A percentile compares a stretch with the other conserved stretches of the same genome.
These are phyloP conservation scores for Trametes punicea DNA, from an alignment of 768 basidiomycete species.

Conservation along the genomic window DNA sequence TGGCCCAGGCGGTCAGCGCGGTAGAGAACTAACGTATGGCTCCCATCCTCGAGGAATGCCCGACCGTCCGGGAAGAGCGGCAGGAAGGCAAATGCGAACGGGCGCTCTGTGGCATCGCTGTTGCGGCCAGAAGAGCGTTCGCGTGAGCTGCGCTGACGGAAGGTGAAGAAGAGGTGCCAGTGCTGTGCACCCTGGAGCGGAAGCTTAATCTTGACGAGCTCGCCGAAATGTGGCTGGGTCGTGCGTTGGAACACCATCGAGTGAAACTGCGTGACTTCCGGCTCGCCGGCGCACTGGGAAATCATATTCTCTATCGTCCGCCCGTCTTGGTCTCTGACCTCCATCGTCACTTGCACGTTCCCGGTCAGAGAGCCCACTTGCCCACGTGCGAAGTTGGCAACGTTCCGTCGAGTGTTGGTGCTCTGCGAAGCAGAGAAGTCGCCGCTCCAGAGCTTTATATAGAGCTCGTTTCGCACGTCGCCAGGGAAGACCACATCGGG, in stretches of 20 bases:
- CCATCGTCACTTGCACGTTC: constrained; percentile 88
- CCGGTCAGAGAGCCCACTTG: constrained; percentile 51
- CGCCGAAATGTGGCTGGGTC: constrained; percentile 87
- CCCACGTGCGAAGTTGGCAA: constrained; percentile 57
- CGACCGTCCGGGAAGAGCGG: constrained; percentile 76
- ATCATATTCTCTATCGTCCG: constrained; percentile 65
- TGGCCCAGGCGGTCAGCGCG: constrained; percentile 68
- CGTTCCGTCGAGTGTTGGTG: constrained; percentile 50
- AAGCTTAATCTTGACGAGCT: constrained; percentile 85
- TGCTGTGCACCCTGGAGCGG: constrained; percentile 63
- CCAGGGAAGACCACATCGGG: constrained; percentile 96
- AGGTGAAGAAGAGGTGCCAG: constrained; percentile 94
- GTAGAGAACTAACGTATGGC: constrained; percentile 82
- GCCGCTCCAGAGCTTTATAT: constrained; percentile 94
- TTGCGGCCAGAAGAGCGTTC: constrained; percentile 42
- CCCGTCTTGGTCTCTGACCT: constrained; percentile 77
- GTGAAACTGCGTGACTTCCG: constrained; percentile 72
- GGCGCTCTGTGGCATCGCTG: constrained; percentile 54
- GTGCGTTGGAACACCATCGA: constrained; percentile 91
- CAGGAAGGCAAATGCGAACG: constrained; percentile 91
- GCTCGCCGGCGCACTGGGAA: constrained; percentile 83
- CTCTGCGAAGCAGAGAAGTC: constrained; percentile 66
- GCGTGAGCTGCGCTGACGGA: constrained; percentile 66
- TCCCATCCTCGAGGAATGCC: constrained; percentile 86
- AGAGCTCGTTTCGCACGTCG: constrained; percentile 89